Conservation (phyloP, 176 grass and related monocot genomes). For the Hordeum vulgare region MorexV3_pseudomolecules_assembly NC_058521.1:3663612-3664111, state of each 20-base stretch:
- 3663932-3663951: conserved; percentile 99
- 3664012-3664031: background rate
- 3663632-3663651: conserved; percentile 1
- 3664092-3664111: conserved; percentile 3
- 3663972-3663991: conserved; percentile 79
- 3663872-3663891: conserved; percentile 53
- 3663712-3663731: background rate
- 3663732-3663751: background rate
- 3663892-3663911: conserved; percentile 84
- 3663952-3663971: conserved; percentile 94
- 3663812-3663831: background rate
- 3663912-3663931: conserved; percentile 93
- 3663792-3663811: background rate
- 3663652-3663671: background rate
- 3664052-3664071: background rate
- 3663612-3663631: background rate
- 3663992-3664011: conserved; percentile 24
- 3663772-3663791: background rate
- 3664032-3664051: background rate
- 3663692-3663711: background rate
- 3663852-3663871: conserved; percentile 24
- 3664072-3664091: background rate
- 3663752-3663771: background rate
- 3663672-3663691: background rate
- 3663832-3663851: conserved; percentile 2